Conservation (phyloP, 1,284 basidiomycete genomes). For the Puccinia horiana region DNA sequence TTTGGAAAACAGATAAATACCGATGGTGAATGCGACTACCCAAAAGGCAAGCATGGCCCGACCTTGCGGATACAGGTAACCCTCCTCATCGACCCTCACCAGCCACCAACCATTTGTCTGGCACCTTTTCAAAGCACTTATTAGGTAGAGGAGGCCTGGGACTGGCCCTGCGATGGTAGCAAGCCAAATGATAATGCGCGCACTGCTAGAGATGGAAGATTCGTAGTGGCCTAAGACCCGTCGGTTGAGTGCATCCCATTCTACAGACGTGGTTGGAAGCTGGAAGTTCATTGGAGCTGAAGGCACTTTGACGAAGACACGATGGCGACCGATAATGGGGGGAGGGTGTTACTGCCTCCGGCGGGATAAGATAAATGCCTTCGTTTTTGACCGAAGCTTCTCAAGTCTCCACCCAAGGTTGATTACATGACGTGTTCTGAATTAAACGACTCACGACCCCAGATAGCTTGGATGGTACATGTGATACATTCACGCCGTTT, state of each 20-base stretch:
- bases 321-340: too few species aligned
- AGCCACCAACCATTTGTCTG: conserved; percentile 7
- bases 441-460: too few species aligned
- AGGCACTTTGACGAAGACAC: neutral
- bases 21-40: conserved; percentile 4
- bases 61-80: conserved; percentile 19
- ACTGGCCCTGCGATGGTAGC: neutral
- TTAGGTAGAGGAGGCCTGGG: conserved; percentile 15
- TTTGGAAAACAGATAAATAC: neutral
- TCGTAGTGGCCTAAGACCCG: neutral
- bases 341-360: too few species aligned
- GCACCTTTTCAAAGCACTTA: conserved; percentile 2
- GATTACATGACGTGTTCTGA: too few species aligned
- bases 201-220: neutral
- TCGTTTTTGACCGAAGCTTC: too few species aligned
- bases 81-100: conserved; percentile 6
- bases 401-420: too few species aligned
- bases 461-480: too few species aligned
- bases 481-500: too few species aligned
- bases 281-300: neutral
- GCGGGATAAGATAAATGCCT: too few species aligned
- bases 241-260: conserved; percentile 12
- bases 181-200: conserved; percentile 7
- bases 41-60: conserved; percentile 4
- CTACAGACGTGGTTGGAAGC: neutral